Conservation (phyloP, 805 yeast genomes). For the Saccharomycopsis malanga region DNA sequence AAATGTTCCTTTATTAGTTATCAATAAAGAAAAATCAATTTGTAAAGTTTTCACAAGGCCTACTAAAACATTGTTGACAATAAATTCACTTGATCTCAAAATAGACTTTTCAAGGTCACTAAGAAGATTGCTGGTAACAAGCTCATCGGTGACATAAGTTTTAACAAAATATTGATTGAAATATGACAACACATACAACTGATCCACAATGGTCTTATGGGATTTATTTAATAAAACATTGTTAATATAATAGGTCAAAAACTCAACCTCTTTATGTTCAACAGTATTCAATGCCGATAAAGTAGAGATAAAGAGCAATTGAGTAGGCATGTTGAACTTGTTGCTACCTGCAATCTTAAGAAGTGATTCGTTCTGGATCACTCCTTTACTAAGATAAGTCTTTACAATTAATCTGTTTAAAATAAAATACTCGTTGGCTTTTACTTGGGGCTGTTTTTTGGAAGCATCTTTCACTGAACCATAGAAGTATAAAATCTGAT, state of each 20-base stretch:
- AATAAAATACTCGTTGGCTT: not conserved
- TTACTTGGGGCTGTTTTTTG: not conserved
- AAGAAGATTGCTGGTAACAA: slow-evolving; percentile 35
- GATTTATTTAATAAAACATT: slow-evolving; percentile 42
- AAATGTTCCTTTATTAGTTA: slow-evolving; percentile 21
- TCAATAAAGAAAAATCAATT: not conserved
- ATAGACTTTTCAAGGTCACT: slow-evolving; percentile 69
- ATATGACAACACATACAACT: slow-evolving; percentile 34
- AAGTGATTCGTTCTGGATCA: not conserved
- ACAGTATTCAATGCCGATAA: not conserved
- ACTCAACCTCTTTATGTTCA: not conserved
- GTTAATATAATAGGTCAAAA: slow-evolving; percentile 28
- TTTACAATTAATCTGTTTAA: not conserved
- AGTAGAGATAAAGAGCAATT: slow-evolving; percentile 7
- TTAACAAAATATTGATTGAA: slow-evolving; percentile 32
- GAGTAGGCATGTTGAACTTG: slow-evolving; percentile 6
- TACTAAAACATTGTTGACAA: slow-evolving; percentile 50
- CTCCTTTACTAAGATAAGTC: not conserved
- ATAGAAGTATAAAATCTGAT: slow-evolving; percentile 4
- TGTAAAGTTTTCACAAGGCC: slow-evolving; percentile 28
- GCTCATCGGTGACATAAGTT: slow-evolving; percentile 35
- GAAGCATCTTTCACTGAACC: not conserved
- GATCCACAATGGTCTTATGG: slow-evolving; percentile 38
- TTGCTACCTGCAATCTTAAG: not conserved
- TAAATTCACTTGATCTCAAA: slow-evolving; percentile 69